These are phyloP conservation scores for Thalassiosira profunda DNA, from an alignment of 108 stramenopile species.

Conservation along the genomic window DNA sequence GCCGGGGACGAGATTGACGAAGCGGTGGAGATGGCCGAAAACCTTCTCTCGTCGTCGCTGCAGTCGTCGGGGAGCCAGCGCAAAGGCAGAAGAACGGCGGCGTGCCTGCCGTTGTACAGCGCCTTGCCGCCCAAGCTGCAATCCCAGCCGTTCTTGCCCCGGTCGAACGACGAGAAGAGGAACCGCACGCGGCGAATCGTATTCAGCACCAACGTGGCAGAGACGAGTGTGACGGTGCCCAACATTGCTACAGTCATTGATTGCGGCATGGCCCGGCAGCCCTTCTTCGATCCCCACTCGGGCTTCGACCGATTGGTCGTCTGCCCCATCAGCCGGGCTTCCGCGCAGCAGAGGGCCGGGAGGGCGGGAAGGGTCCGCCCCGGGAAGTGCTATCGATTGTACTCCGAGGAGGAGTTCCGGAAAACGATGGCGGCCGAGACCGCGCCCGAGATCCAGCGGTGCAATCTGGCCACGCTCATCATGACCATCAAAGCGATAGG, in stretches of 20 bases:
- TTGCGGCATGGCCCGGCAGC: slow-evolving; percentile 95
- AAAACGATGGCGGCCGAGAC: slow-evolving; percentile 65
- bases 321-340: slow-evolving; percentile 85
- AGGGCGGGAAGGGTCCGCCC: slow-evolving; percentile 91
- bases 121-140: slow-evolving; percentile 83
- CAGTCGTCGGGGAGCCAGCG: slow-evolving; percentile 3
- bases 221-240: slow-evolving; percentile 95
- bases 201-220: slow-evolving; percentile 94
- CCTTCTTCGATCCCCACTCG: slow-evolving; percentile 86
- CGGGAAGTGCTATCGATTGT: slow-evolving; percentile 96
- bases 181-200: slow-evolving; percentile 65
- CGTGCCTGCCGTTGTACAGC: slow-evolving; percentile 92
- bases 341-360: slow-evolving; percentile 93
- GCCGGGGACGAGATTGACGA: slow-evolving; percentile 94
- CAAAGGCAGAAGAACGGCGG: slow-evolving; percentile 14
- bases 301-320: slow-evolving; percentile 85
- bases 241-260: slow-evolving; percentile 94
- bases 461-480: slow-evolving; percentile 85
- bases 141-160: slow-evolving; percentile 69
- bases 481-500: slow-evolving; percentile 97
- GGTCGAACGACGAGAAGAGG: slow-evolving; percentile 33
- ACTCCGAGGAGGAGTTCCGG: slow-evolving; percentile 78
- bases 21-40: slow-evolving; percentile 77
- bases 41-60: slow-evolving; percentile 37
- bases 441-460: slow-evolving; percentile 83